Base-by-base conservation (phyloP, 805 yeast species). In the Candida chauliodis region DNA sequence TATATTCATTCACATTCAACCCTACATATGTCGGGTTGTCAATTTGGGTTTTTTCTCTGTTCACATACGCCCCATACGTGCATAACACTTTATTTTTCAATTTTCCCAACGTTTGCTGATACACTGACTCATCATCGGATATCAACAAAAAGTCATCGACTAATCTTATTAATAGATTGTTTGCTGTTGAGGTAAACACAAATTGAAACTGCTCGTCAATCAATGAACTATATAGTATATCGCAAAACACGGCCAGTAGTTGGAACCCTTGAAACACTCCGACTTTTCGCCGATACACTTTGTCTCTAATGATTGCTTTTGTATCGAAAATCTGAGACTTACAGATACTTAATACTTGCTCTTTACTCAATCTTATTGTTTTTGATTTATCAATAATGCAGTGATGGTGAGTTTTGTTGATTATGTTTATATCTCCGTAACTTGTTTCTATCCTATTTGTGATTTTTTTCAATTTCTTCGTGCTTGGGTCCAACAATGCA, bases 181-280 rank as follows among this genome's bases (percentile, higher is more conserved):
- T 21, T 6, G 31, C 27, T 4, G n/a, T 13, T 3, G 40, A 22
- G 1, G 36, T 38, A 11, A 9, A 37, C n/a, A 45, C 24, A 27
- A 52, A 50, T 6, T 46, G 34, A 38, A 65, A 53, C 10, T 51
- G 46, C 16, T 66, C 62, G 20, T 68, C 65, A 8, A 84, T 71
- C 21, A 90, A 52, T 1, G 71, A 66, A 50, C 84, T 88, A 49
- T 84, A 83, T 0, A 85, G 73, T 1, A 88, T 46, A 45, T 88
- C 86, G 45, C 95, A 88, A 24, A 90, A 67, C 4, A 80, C 64
- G 1, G 84, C 74, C 40, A 95, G 91, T 3, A 89, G 56, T 1
- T 81, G 79, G 6, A 87, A 76, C 0, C 98, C 98, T 61, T 90
- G 98, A 38, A 82, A 89, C 0, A 91, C 69, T 0, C 98, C 98